Evolutionary conservation across 2,329 filamentous ascomycete species (phyloP).

Genomic region (Zarea fungicola): DNA sequence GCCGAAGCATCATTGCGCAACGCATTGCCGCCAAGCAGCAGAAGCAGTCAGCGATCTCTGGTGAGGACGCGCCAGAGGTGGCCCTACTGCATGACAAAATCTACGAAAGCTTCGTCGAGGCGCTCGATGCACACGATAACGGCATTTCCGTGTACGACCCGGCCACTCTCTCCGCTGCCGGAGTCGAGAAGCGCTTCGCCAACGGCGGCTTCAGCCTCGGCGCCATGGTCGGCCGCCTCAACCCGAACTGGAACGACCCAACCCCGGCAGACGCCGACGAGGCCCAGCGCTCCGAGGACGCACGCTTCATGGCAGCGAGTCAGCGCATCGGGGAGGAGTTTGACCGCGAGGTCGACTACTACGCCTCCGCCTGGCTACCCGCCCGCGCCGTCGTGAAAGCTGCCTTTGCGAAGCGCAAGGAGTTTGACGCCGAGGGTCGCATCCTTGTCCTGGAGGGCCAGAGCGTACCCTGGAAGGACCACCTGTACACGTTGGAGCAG

Average conservation of each 20-base stretch:
- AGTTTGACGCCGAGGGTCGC: slow-evolving; percentile 68
- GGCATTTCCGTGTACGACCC: slow-evolving; percentile 81
- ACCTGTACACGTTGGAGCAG: slow-evolving; percentile 81
- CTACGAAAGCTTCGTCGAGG: slow-evolving; percentile 91
- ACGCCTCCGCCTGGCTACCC: slow-evolving; percentile 74
- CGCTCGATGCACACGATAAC: slow-evolving; percentile 96
- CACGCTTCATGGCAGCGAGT: slow-evolving; percentile 71
- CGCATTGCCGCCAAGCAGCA: slow-evolving; percentile 41
- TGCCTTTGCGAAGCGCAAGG: slow-evolving; percentile 64
- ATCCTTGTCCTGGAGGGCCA: slow-evolving; percentile 74
- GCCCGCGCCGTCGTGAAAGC: slow-evolving; percentile 72
- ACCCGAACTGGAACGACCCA: slow-evolving; percentile 73
- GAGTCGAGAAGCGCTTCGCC: slow-evolving; percentile 76
- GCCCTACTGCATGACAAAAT: slow-evolving; percentile 78
- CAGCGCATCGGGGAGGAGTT: slow-evolving; percentile 86
- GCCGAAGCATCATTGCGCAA: slow-evolving; percentile 70
- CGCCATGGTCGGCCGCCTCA: slow-evolving; percentile 74
- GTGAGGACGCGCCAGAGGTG: slow-evolving; percentile 61
- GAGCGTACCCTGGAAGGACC: slow-evolving; percentile 92
- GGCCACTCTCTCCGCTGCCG: slow-evolving; percentile 60
- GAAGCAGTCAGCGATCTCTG: slow-evolving; percentile 33
- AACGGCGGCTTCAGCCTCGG: slow-evolving; percentile 79
- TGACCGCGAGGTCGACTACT: slow-evolving; percentile 71
- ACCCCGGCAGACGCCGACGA: slow-evolving; percentile 42
- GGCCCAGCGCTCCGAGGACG: slow-evolving; percentile 62